Evolutionary conservation across 345 rosid genomes (phyloP).

Genomic region (Hibiscus trionum): DNA sequence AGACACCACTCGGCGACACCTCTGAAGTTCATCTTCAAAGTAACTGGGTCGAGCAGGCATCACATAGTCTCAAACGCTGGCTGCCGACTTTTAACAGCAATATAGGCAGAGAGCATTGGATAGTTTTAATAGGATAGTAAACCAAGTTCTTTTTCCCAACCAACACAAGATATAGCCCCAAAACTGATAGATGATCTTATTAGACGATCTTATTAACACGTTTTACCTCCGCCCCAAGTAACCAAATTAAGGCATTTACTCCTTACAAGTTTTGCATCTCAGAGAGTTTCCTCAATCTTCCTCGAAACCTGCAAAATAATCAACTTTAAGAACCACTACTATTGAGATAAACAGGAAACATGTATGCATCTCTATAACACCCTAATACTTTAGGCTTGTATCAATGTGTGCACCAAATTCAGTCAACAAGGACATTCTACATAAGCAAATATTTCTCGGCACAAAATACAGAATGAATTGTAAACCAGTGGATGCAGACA

Average conservation of each 20-base stretch:
- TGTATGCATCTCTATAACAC: no score
- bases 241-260: constrained; percentile 35
- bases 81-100: constrained; percentile 12
- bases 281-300: constrained; percentile 17
- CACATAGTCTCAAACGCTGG: background rate
- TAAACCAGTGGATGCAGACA: no score
- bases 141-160: constrained; percentile 26
- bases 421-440: no score
- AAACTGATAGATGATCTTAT: constrained; percentile 27
- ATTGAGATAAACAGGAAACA: no score
- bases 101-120: constrained; percentile 15
- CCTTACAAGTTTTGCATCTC: constrained; percentile 27
- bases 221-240: constrained; percentile 36
- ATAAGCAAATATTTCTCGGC: no score
- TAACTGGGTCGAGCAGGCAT: constrained; percentile 6
- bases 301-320: background rate
- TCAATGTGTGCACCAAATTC: no score
- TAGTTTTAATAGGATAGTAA: constrained; percentile 23
- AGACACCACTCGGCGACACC: background rate
- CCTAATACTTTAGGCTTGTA: no score
- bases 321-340: no score
- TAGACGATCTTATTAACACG: constrained; percentile 27
- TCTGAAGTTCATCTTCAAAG: constrained; percentile 14
- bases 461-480: no score
- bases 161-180: constrained; percentile 22